These are phyloP conservation scores for Metschnikowia baotianmanensis DNA, from an alignment of 805 yeast genomes.

Conservation along the genomic window DNA sequence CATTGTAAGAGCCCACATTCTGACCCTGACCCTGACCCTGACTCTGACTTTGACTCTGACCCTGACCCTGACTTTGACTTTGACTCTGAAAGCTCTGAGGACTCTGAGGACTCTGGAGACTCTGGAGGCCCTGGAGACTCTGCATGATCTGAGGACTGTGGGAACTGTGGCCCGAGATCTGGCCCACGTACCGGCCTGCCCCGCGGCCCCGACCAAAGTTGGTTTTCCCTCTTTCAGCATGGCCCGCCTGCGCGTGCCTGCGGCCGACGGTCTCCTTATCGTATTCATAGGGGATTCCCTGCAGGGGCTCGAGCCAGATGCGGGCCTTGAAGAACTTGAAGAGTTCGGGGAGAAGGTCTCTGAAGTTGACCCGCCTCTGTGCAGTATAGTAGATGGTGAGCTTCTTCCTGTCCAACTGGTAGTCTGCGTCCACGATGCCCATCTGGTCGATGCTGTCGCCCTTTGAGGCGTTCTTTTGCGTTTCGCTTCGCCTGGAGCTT, in stretches of 20 bases:
- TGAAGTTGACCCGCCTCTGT: constrained; percentile 65
- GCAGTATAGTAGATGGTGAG: constrained; percentile 59
- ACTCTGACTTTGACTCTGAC: too few species aligned
- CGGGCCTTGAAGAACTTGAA: constrained; percentile 76
- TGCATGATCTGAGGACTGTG: background rate
- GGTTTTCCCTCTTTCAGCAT: background rate
- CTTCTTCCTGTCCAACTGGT: constrained; percentile 78
- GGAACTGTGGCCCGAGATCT: too few species aligned
- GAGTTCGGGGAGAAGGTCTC: constrained; percentile 68
- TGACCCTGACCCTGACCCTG: too few species aligned
- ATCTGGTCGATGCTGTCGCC: constrained; percentile 40
- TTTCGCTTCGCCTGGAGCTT: background rate
- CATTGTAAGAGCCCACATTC: too few species aligned
- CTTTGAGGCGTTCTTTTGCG: constrained; percentile 1
- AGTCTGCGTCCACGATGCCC: constrained; percentile 71
- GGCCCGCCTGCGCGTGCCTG: background rate
- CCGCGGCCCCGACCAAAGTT: background rate
- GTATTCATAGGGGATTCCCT: constrained; percentile 33
- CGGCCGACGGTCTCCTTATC: constrained; percentile 1
- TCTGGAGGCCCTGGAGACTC: background rate
- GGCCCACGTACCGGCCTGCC: background rate
- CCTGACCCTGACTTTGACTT: too few species aligned
- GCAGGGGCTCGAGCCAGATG: constrained; percentile 80
- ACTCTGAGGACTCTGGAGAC: too few species aligned
- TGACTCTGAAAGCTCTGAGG: too few species aligned